Conservation (phyloP, 352 stramenopile species). For the Thalassiosira livingstoniorum region DNA sequence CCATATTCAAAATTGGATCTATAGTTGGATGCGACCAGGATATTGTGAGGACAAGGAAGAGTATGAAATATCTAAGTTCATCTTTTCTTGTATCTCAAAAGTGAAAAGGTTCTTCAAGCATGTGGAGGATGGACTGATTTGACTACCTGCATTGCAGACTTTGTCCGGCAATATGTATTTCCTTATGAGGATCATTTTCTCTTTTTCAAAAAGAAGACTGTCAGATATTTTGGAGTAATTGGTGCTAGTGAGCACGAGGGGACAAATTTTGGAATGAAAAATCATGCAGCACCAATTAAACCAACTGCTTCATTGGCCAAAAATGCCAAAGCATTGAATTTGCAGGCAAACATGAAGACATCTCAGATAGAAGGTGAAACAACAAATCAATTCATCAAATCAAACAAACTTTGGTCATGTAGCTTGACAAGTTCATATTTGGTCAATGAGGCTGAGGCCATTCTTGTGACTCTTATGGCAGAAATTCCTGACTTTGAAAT, state of each 20-base stretch:
- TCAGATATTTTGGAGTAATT: constrained; percentile 5
- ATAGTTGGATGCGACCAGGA: constrained; percentile 30
- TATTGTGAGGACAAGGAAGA: constrained; percentile 25
- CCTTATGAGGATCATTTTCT: constrained; percentile 31
- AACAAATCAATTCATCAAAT: too few species aligned
- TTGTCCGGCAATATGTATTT: constrained; percentile 26
- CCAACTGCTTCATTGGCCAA: too few species aligned
- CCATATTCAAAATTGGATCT: constrained; percentile 37
- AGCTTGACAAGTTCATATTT: too few species aligned
- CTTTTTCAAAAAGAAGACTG: constrained; percentile 15
- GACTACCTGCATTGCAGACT: constrained; percentile 15
- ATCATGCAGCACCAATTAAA: constrained; percentile 1
- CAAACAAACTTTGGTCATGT: too few species aligned
- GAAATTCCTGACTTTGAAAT: too few species aligned
- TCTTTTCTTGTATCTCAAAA: constrained; percentile 18
- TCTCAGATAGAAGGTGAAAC: too few species aligned
- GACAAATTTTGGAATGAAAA: constrained; percentile 35
- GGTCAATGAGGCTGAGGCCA: too few species aligned
- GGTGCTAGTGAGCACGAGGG: constrained; percentile 34
- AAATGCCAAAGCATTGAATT: too few species aligned
- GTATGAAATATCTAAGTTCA: constrained; percentile 28
- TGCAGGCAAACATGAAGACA: too few species aligned
- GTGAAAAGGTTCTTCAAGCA: background rate
- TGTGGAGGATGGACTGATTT: constrained; percentile 3
- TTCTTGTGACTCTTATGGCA: too few species aligned